phyloP scores from a whole-genome alignment of 1,139 yeast species.

The Sugiyamaella sp. region DNA sequence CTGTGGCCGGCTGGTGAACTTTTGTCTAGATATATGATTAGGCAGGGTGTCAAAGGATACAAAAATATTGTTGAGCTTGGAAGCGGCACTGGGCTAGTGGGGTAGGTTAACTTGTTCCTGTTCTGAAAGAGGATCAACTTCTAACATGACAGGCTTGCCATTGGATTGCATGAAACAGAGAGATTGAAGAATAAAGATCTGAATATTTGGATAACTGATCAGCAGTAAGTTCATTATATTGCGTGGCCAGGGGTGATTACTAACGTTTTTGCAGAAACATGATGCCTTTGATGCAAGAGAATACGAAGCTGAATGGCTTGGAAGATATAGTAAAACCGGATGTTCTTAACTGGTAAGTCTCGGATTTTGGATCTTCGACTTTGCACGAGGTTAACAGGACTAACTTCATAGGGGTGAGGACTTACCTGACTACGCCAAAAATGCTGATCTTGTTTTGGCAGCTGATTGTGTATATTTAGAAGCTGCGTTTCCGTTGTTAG shows the following conservation, averaged over 20 bases:
- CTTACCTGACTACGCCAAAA: slow-evolving; percentile 44
- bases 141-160: slow-evolving; percentile 38
- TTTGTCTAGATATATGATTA: slow-evolving; percentile 49
- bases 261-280: slow-evolving; percentile 37
- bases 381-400: too few species aligned
- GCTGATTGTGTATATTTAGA: slow-evolving; percentile 63
- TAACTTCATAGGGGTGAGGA: slow-evolving; percentile 45
- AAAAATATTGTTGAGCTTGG: slow-evolving; percentile 54
- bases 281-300: slow-evolving; percentile 51
- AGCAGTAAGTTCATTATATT: slow-evolving; percentile 32
- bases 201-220: slow-evolving; percentile 50
- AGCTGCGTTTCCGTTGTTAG: slow-evolving; percentile 54
- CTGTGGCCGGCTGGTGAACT: slow-evolving; percentile 63
- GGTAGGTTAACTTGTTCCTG: slow-evolving; percentile 33
- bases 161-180: slow-evolving; percentile 39
- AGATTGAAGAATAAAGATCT: slow-evolving; percentile 37
- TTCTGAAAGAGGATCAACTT: background rate
- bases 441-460: slow-evolving; percentile 52
- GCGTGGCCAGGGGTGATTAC: background rate
- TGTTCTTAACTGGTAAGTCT: slow-evolving; percentile 49
- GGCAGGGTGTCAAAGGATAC: slow-evolving; percentile 35
- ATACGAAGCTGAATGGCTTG: slow-evolving; percentile 48
- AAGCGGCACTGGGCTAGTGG: slow-evolving; percentile 60
- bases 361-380: too few species aligned
- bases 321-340: slow-evolving; percentile 45